phyloP scores from a whole-genome alignment of 768 basidiomycete species.

The Grammothele lineata region DNA sequence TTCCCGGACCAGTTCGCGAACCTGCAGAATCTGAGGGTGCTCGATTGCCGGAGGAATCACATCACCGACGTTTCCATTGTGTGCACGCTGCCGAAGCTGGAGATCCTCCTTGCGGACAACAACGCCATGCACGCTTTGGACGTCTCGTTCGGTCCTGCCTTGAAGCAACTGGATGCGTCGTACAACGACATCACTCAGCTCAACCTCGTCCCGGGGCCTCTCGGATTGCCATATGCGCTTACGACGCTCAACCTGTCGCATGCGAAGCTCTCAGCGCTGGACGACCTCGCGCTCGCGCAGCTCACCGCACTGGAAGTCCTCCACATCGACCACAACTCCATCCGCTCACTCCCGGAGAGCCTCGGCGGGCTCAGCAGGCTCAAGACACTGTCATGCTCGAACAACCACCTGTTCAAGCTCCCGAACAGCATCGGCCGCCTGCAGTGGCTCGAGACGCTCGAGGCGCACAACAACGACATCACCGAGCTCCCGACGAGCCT shows the following conservation, averaged over 20 bases:
- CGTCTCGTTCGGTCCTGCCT: slow-evolving; percentile 62
- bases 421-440: slow-evolving; percentile 75
- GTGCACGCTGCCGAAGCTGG: slow-evolving; percentile 64
- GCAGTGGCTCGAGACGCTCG: slow-evolving; percentile 68
- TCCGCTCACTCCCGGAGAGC: slow-evolving; percentile 80
- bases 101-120: slow-evolving; percentile 71
- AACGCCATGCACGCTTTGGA: slow-evolving; percentile 81
- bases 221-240: slow-evolving; percentile 50
- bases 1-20: slow-evolving; percentile 60
- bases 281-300: slow-evolving; percentile 67
- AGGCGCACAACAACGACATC: slow-evolving; percentile 90
- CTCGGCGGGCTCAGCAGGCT: slow-evolving; percentile 72
- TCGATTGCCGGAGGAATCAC: slow-evolving; percentile 86
- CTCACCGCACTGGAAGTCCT: slow-evolving; percentile 69
- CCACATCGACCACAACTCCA: slow-evolving; percentile 81
- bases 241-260: slow-evolving; percentile 82
- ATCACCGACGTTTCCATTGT: slow-evolving; percentile 73
- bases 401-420: slow-evolving; percentile 78
- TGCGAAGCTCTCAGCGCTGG: slow-evolving; percentile 81
- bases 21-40: slow-evolving; percentile 55
- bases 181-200: slow-evolving; percentile 88
- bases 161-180: slow-evolving; percentile 68
- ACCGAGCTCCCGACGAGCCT: slow-evolving; percentile 67
- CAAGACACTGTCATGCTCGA: slow-evolving; percentile 77
- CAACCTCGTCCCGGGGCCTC: slow-evolving; percentile 51